Evolutionary conservation across 306 rosid species (phyloP).

Genomic region (Casuarina glauca): DNA sequence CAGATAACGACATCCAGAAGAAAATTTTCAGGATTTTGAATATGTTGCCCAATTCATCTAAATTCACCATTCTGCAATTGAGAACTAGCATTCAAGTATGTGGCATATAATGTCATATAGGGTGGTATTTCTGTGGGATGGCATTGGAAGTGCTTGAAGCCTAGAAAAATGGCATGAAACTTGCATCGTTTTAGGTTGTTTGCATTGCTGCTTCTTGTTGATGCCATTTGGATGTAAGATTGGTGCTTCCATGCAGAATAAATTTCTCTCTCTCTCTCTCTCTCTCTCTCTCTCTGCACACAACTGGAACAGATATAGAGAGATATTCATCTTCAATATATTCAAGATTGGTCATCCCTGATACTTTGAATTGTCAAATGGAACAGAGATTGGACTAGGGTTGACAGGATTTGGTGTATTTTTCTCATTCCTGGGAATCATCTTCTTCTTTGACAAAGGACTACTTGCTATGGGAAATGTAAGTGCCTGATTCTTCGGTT

Average conservation of each 20-base stretch:
- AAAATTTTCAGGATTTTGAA: background rate
- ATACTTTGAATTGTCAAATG: conserved; percentile 31
- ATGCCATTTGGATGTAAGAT: background rate
- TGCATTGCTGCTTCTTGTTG: background rate
- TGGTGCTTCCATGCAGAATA: background rate
- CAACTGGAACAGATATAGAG: too few relatives aligned
- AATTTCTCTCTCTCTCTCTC: background rate
- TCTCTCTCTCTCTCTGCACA: too few relatives aligned
- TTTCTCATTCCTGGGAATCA: conserved; percentile 81
- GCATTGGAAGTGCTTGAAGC: background rate
- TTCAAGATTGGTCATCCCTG: conserved; percentile 15
- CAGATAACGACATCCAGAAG: background rate
- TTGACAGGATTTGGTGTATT: conserved; percentile 96
- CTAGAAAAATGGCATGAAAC: background rate
- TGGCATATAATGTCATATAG: background rate
- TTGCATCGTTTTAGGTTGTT: background rate
- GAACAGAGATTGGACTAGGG: conserved; percentile 94
- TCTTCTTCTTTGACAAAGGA: conserved; percentile 97
- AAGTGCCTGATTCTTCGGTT: conserved; percentile 31
- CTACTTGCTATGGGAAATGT: conserved; percentile 98
- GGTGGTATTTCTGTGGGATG: background rate
- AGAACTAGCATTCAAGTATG: background rate
- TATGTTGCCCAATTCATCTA: background rate
- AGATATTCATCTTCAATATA: too few relatives aligned
- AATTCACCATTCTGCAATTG: background rate